phyloP scores from a whole-genome alignment of 164 flowering plant genomes.

The Piper longum region DNA sequence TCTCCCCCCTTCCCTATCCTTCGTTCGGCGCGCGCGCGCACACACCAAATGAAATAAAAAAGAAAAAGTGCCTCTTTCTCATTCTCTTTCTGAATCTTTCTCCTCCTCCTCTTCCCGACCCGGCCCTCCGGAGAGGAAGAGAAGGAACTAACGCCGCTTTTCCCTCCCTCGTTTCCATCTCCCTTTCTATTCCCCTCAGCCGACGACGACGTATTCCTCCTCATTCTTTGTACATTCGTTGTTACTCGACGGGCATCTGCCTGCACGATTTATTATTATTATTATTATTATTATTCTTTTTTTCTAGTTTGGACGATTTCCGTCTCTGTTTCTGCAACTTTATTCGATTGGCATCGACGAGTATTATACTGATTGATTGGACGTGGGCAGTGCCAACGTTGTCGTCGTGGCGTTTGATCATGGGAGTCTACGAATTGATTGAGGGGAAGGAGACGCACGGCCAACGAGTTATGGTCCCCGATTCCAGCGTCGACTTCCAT shows the following conservation, averaged over 20 bases:
- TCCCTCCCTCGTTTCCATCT: not conserved
- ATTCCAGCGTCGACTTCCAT: not conserved
- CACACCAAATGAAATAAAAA: no score
- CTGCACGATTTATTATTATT: no score
- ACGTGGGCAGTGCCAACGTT: no score
- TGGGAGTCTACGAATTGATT: slow-evolving; percentile 23
- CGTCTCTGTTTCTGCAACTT: not conserved
- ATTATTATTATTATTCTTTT: no score
- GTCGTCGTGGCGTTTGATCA: not conserved
- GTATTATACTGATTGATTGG: no score
- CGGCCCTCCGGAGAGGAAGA: not conserved
- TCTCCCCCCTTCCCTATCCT: no score
- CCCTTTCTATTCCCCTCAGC: not conserved
- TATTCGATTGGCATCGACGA: no score
- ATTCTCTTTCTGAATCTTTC: not conserved
- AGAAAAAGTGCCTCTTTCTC: not conserved
- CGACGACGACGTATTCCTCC: not conserved
- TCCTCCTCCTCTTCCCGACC: not conserved
- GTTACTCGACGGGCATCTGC: no score
- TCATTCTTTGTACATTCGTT: slow-evolving; percentile 4
- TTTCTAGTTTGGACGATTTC: no score
- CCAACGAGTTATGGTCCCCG: not conserved
- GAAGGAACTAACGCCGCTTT: not conserved
- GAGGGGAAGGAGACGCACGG: slow-evolving; percentile 12
- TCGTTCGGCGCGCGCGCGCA: no score